phyloP scores from a whole-genome alignment of 2,329 filamentous ascomycete species.

The Pseudophaeomoniella oleicola region DNA sequence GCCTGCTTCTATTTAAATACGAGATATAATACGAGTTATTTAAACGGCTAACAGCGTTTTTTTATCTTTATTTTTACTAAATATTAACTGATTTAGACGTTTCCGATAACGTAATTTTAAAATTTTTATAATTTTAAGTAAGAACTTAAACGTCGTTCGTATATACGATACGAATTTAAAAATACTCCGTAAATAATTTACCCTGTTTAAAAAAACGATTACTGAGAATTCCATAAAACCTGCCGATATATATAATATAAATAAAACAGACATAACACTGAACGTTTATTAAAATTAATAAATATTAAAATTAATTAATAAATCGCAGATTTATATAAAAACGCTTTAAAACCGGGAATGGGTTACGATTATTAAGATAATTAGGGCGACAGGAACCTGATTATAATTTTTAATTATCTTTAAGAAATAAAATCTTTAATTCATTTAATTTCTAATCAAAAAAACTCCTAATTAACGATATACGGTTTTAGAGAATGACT shows the following conservation, averaged over 20 bases:
- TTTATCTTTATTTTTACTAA: no score
- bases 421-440: conserved; percentile 8
- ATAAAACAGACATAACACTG: conserved; percentile 6
- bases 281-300: conserved; percentile 4
- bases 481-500: conserved; percentile 10
- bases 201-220: no score
- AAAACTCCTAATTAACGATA: conserved; percentile 7
- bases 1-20: no score
- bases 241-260: conserved; percentile 10
- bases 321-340: conserved; percentile 3
- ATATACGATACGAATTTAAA: no score
- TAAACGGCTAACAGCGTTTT: no score
- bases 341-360: conserved; percentile 6
- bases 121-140: no score
- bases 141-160: no score
- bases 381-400: conserved; percentile 5
- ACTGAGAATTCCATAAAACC: conserved; percentile 4
- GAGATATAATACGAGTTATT: no score
- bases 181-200: no score
- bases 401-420: conserved; percentile 11
- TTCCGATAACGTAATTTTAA: no score
- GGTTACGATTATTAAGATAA: conserved; percentile 10
- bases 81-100: no score
- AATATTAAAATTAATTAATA: conserved; percentile 3
- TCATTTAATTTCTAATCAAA: conserved; percentile 8